Base-by-base conservation (phyloP, 108 stramenopile species). In the Thalassiosira profunda region DNA sequence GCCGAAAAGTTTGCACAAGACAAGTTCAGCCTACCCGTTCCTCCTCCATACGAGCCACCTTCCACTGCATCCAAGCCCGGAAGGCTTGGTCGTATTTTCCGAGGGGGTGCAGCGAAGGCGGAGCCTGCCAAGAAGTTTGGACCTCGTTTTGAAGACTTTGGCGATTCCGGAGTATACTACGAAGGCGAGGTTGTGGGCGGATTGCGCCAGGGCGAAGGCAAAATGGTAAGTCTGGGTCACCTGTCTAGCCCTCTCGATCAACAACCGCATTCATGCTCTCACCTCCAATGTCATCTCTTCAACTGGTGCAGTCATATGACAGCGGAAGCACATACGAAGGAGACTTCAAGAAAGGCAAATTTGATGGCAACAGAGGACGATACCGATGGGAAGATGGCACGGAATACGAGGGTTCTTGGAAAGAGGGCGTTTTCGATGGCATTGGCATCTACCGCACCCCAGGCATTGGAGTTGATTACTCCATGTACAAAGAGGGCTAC, bases 1-100 rank as follows among this genome's bases (percentile, higher is more conserved):
- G 65, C 53, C 20, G 40, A 20, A 42, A 17, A 55, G 23, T 5
- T 67, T 23, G 40, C 37, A 12, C 54, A 55, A 21, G 65, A 67
- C 17, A 55, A 17, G 38, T 55, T 67, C 25, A 40, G 34, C 37
- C 2, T 55, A 33, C 51, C 51, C 33, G 51, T 8, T 25, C 51
- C 51, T 9, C n/a, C n/a, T n/a, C n/a, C n/a, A n/a, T n/a, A n/a
- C n/a, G n/a, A n/a, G n/a, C n/a, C n/a, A n/a, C n/a, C n/a, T n/a
- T n/a, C n/a, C n/a, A n/a, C n/a, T n/a, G n/a, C n/a, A n/a, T n/a
- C n/a, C n/a, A n/a, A n/a, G n/a, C n/a, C n/a, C n/a, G n/a, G n/a
- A n/a, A n/a, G n/a, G n/a, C n/a, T n/a, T n/a, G n/a, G n/a, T n/a
- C n/a, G n/a, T n/a, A n/a, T n/a, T n/a, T n/a, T n/a, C n/a, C 34